These are phyloP conservation scores for Lecanoromycetidae sp. DNA, from an alignment of 2,329 filamentous ascomycete genomes.

Conservation along the genomic window DNA sequence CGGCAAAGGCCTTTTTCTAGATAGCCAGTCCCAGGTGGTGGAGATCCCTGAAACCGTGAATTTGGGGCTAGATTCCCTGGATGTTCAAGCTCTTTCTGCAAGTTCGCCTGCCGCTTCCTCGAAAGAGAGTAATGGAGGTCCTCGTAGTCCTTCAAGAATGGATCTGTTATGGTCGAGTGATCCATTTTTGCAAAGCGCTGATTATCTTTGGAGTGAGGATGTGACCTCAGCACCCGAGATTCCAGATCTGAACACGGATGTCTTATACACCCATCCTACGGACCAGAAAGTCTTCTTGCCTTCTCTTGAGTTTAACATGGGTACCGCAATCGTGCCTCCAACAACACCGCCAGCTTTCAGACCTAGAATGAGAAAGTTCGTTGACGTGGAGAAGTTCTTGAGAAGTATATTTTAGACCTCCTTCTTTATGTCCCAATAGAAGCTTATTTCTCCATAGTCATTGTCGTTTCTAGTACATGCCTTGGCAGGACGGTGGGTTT, in stretches of 20 bases:
- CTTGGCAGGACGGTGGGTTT: conserved; percentile 8
- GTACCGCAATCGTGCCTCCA: not conserved
- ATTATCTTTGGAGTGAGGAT: not conserved
- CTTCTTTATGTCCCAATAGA: not conserved
- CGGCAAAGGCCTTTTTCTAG: conserved; percentile 26
- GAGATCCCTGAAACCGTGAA: conserved; percentile 11
- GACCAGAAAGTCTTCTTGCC: not conserved
- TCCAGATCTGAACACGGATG: conserved; percentile 1
- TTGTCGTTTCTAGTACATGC: not conserved
- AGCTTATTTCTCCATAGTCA: not conserved
- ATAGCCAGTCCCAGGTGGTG: conserved; percentile 23
- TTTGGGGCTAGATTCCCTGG: conserved; percentile 29
- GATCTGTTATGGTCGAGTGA: not conserved
- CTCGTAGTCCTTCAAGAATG: not conserved
- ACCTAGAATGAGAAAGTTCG: conserved; percentile 2
- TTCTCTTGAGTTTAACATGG: not conserved
- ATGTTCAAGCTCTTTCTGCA: not conserved
- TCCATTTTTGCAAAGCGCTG: not conserved
- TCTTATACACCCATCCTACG: not conserved
- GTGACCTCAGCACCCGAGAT: not conserved
- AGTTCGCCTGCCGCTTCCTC: not conserved
- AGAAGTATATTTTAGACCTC: not conserved
- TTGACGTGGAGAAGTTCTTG: conserved; percentile 11
- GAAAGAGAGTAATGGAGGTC: conserved; percentile 1
- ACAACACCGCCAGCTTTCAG: not conserved